phyloP scores from a whole-genome alignment of 2,329 filamentous ascomycete species.

The Penicillium sp. region DNA sequence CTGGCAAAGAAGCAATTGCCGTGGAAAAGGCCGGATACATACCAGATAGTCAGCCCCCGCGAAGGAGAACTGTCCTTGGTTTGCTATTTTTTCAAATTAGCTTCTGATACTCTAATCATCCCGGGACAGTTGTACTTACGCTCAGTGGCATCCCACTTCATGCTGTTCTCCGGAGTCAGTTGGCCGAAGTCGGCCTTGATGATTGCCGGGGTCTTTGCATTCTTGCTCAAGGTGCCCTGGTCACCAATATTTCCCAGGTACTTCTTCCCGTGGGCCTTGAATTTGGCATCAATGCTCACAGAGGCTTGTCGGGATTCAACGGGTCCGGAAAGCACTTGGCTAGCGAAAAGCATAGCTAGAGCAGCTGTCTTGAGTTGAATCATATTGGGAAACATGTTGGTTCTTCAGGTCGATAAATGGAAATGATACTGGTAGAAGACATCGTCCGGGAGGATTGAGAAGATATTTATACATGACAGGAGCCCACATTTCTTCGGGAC shows the following conservation, averaged over 20 bases:
- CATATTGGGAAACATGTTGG: constrained; percentile 3
- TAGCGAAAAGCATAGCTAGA: constrained; percentile 11
- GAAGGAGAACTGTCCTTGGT: constrained; percentile 35
- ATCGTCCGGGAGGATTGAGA: background rate
- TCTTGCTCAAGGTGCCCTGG: constrained; percentile 54
- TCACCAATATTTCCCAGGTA: constrained; percentile 64
- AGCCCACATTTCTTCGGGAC: background rate
- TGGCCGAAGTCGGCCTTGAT: constrained; percentile 63
- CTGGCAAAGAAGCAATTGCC: constrained; percentile 35
- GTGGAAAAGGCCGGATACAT: background rate
- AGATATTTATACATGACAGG: background rate
- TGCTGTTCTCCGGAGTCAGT: constrained; percentile 63
- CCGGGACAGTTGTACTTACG: constrained; percentile 27
- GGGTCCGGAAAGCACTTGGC: background rate
- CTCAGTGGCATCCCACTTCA: constrained; percentile 66
- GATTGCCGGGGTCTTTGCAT: constrained; percentile 59
- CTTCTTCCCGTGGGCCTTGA: constrained; percentile 64
- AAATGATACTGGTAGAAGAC: background rate
- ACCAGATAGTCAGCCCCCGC: constrained; percentile 52
- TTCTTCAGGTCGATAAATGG: background rate
- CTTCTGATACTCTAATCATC: background rate
- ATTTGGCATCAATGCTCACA: constrained; percentile 52
- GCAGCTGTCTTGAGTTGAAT: constrained; percentile 11
- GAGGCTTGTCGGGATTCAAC: constrained; percentile 16
- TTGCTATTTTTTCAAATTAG: background rate